Conservation (phyloP, 768 basidiomycete species). For the Lentinula aciculospora region DNA sequence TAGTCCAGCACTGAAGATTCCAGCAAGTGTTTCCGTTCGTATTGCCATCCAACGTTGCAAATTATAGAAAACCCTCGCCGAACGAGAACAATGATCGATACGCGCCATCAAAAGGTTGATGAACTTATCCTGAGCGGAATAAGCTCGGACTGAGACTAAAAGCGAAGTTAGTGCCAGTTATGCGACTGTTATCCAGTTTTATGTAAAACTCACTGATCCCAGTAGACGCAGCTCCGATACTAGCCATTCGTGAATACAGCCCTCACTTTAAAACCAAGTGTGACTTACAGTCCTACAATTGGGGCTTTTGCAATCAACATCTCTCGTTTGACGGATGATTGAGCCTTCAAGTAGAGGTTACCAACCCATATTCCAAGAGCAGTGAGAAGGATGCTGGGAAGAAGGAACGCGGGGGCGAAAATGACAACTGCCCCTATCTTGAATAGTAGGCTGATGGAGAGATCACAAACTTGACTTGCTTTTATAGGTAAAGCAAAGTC, state of each 20-base stretch:
- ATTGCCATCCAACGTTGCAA: conserved; percentile 23
- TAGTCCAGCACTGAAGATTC: conserved; percentile 33
- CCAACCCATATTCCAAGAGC: conserved; percentile 24
- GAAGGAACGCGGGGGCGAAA: conserved; percentile 20
- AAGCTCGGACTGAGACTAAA: conserved; percentile 29
- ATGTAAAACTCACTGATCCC: not conserved
- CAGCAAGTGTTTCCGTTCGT: conserved; percentile 38
- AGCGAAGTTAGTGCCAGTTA: not conserved
- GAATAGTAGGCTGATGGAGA: conserved; percentile 13
- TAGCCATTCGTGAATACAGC: conserved; percentile 4
- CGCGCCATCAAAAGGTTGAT: conserved; percentile 24
- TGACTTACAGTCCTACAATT: conserved; percentile 22
- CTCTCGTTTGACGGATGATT: conserved; percentile 18
- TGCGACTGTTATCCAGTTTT: conserved; percentile 14
- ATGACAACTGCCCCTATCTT: conserved; percentile 22
- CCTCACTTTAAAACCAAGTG: conserved; percentile 2
- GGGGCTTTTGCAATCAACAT: conserved; percentile 16
- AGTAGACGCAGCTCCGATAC: conserved; percentile 8
- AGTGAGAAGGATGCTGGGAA: conserved; percentile 19
- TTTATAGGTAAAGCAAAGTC: conserved; percentile 10
- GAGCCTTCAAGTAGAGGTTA: conserved; percentile 17
- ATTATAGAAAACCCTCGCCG: conserved; percentile 28
- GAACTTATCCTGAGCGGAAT: conserved; percentile 33
- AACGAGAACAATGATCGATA: conserved; percentile 32
- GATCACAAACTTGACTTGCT: conserved; percentile 8